Evolutionary conservation across 164 flowering plant species (phyloP), one percentile per base, ranked within the genome.

Genomic region (Malania oleifera): DNA sequence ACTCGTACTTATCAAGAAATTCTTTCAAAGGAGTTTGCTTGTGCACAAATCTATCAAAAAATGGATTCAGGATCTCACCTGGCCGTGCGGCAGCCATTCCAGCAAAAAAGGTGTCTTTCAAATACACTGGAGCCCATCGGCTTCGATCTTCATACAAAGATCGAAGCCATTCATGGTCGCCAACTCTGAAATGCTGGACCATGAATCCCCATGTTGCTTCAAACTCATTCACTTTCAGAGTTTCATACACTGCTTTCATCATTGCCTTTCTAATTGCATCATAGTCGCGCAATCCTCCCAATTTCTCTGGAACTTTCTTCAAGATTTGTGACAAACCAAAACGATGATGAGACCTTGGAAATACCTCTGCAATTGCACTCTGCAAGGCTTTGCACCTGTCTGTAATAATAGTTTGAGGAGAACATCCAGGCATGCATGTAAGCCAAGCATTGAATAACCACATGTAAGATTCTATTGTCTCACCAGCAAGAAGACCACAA

Each of bases 401-500:
- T 8, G 55, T 52, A 7, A 52, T 52, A 14, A 52, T 52, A 0
- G 37, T 31, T 15, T 52, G 55, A 3, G 55, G 55, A 17, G 37
- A 5, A 2, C 38, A 37, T 14, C 55, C 55, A 1, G 34, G 18
- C 37, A 52, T 27, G 11, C 55, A 52, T 6, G 34, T 17, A 27
- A 52, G 18, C 55, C 55, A 52, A 4, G 37, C 38, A 5, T 13
- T 52, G 23, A 52, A 52, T 27, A 52, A 19, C 55, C 55, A 52
- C 18, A 52, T 37, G 27, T 27, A 52, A 5, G 55, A 15, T 8
- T 78, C 82, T 3, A 29, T 15, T n/a, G 76, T 75, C 63, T 73
- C 78, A 35, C 69, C 67, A 11, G 77, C 69, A 53, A 78, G 73
- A 26, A 78, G 61, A 34, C 78, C 80, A 64, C 82, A 75, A 29